Conservation (phyloP, 1,284 basidiomycete genomes). For the Apiotrichum gamsii region DNA sequence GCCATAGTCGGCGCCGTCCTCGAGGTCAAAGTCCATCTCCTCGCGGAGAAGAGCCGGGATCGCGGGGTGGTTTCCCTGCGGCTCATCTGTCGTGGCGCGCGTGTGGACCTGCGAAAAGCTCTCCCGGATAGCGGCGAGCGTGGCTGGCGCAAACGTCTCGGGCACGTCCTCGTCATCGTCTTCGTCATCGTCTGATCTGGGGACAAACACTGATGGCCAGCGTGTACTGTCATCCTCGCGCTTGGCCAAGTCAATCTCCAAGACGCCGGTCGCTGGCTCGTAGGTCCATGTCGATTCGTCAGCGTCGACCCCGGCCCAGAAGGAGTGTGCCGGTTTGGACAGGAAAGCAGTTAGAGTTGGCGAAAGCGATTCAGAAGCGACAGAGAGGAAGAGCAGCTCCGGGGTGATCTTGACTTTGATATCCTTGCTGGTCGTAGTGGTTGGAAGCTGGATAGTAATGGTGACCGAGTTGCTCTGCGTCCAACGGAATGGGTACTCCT, state of each 20-base stretch:
- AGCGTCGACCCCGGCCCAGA: constrained; percentile 70
- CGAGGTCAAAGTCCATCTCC: constrained; percentile 46
- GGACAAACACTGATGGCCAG: constrained; percentile 74
- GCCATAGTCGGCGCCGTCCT: constrained; percentile 51
- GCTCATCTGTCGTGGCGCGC: constrained; percentile 18
- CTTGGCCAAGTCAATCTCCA: constrained; percentile 81
- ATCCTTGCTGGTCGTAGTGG: constrained; percentile 57
- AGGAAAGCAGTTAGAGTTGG: constrained; percentile 55
- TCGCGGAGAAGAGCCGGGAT: constrained; percentile 43
- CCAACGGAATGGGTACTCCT: constrained; percentile 73
- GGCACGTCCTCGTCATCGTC: constrained; percentile 63
- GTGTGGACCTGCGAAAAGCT: constrained; percentile 32
- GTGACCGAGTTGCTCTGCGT: constrained; percentile 77
- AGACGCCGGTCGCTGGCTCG: constrained; percentile 62
- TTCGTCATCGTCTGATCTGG: constrained; percentile 21
- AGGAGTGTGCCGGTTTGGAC: constrained; percentile 51
- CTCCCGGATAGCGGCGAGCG: constrained; percentile 70
- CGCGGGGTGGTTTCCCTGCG: constrained; percentile 29
- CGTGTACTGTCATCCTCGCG: constrained; percentile 60
- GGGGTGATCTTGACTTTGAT: constrained; percentile 64
- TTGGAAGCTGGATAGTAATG: constrained; percentile 71
- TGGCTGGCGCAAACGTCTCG: constrained; percentile 80
- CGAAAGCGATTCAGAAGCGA: constrained; percentile 44
- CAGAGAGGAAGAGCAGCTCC: constrained; percentile 53
- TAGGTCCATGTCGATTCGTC: constrained; percentile 79